Evolutionary conservation across 176 grass and related monocot genomes (phyloP), one percentile per base, ranked within the genome.

Genomic region (Tillandsia leiboldiana): DNA sequence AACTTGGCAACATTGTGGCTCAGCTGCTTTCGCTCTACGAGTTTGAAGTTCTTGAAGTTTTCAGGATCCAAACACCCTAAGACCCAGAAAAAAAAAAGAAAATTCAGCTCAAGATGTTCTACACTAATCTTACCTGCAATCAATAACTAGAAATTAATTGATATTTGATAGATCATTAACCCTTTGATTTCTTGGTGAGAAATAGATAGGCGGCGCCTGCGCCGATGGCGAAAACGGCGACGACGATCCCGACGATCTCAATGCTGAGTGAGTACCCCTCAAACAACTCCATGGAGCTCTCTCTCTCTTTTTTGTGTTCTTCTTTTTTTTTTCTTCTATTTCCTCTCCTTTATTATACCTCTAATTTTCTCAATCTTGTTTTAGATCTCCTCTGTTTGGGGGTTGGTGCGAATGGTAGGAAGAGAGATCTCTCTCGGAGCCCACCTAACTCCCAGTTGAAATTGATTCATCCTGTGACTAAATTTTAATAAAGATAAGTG

Each of bases 1-100:
- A 96, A 96, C 57, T 78, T 96, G 53, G 92, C 92, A 23, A 96
- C 92, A 70, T 96, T 96, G 70, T 92, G 88, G 70, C 92, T 96
- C 48, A 92, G 72, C 50, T 96, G 88, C 49, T 24, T 89, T 79
- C 87, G 91, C 47, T 92, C 83, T 53, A 92, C 83, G 17, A 96
- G 92, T 69, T 96, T 89, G 74, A 96, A 96, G 48, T 87, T 70
- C 73, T 50, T 96, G 79, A 92, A 96, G 80, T 92, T 87, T 64
- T 96, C 88, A 71, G 92, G 86, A 51, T 96, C 86, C 83, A 96
- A 83, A 51, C 75, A 83, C 10, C 76, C 92, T 96, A 54, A 42
- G 33, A 42, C 29, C 29, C 20, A 20, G 0, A 20, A 20, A 20
- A 20, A 23, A 59, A 61, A 6, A 22, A 61, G 22, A 9, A 14